Evolutionary conservation across 2,329 filamentous ascomycete species (phyloP).

Genomic region (Ceratocystis smalleyi): DNA sequence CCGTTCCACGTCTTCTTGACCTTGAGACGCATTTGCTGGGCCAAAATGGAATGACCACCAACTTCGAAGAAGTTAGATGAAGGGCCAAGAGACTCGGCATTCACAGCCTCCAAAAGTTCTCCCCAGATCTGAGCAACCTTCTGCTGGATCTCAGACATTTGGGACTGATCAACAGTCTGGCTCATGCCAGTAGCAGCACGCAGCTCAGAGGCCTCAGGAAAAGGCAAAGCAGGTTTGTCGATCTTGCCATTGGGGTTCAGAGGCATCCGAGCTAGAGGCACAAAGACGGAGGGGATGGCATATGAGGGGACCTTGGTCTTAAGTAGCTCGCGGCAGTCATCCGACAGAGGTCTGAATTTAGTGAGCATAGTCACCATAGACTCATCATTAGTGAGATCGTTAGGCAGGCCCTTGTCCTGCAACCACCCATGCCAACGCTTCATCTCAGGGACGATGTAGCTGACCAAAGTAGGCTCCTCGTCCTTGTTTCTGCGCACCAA

Average conservation of each 20-base stretch:
- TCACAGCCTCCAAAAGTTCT: constrained; percentile 18
- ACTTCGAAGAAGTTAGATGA: constrained; percentile 27
- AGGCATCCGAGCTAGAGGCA: constrained; percentile 22
- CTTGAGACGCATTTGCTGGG: constrained; percentile 32
- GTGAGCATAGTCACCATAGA: constrained; percentile 24
- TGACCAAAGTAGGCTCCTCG: constrained; percentile 75
- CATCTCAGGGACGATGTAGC: constrained; percentile 75
- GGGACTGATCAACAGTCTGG: constrained; percentile 34
- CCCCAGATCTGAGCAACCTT: constrained; percentile 17
- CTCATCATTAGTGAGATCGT: constrained; percentile 15
- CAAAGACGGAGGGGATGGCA: constrained; percentile 25
- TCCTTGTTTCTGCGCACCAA: constrained; percentile 69
- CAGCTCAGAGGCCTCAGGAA: constrained; percentile 33
- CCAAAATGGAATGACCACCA: constrained; percentile 37
- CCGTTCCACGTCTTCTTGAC: constrained; percentile 22
- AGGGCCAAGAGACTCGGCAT: constrained; percentile 19
- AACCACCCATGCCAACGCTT: constrained; percentile 59
- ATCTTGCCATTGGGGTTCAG: constrained; percentile 60
- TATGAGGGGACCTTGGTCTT: constrained; percentile 25
- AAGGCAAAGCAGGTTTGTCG: constrained; percentile 61
- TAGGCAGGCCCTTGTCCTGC: constrained; percentile 18
- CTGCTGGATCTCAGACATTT: constrained; percentile 22
- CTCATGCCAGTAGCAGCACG: constrained; percentile 14
- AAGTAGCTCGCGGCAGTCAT: constrained; percentile 27
- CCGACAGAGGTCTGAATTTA: constrained; percentile 25